Conservation (phyloP, 495 filamentous ascomycete species). For the Penicillium ochrochloron region DNA sequence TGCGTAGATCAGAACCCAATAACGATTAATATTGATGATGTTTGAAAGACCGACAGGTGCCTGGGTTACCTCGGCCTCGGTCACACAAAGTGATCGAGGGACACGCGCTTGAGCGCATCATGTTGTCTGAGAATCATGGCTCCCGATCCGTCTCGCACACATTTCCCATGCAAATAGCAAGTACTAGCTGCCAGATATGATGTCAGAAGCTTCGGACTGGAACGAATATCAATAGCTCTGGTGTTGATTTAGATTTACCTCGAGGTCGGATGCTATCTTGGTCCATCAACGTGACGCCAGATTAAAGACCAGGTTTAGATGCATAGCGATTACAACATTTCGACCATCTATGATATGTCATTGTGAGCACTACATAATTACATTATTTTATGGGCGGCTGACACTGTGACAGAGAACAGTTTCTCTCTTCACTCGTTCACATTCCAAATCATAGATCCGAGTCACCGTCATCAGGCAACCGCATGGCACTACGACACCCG, state of each 20-base stretch:
- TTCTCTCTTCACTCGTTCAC: neutral
- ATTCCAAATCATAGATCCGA: neutral
- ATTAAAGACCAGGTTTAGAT: neutral
- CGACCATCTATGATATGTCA: neutral
- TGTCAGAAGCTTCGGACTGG: neutral
- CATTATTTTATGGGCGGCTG: neutral
- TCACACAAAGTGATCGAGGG: no score
- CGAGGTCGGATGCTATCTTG: neutral
- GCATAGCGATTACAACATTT: constrained; percentile 1
- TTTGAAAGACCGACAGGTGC: no score
- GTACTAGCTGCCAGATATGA: no score
- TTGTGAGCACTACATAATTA: neutral
- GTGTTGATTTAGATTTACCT: neutral
- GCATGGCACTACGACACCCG: neutral
- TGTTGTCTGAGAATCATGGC: no score
- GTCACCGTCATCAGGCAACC: neutral
- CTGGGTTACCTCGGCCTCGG: no score
- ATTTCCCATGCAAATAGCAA: no score
- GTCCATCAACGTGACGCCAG: neutral
- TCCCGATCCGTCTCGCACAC: no score
- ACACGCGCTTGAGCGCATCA: no score
- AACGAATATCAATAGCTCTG: neutral
- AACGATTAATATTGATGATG: no score
- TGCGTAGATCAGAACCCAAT: no score
- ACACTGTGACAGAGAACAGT: neutral